Evolutionary conservation across 192 early-diverging fungal genomes (phyloP).

Genomic region (Pecoramyces ruminantium): DNA sequence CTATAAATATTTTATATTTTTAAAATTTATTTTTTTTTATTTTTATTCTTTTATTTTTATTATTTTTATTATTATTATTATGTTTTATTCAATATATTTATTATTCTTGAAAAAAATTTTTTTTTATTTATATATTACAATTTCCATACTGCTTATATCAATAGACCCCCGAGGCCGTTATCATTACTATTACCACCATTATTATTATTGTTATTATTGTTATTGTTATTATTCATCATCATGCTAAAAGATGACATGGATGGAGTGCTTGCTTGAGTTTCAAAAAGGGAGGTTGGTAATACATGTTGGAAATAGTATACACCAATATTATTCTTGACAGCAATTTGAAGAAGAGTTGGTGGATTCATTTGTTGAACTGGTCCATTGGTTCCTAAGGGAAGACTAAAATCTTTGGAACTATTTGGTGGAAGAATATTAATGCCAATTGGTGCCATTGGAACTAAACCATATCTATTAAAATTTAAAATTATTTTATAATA

Average conservation of each 20-base stretch:
- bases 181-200: neutral
- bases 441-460: conserved; percentile 14
- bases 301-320: conserved; percentile 22
- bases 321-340: conserved; percentile 29
- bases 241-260: neutral
- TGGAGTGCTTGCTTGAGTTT: neutral
- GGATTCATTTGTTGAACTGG: conserved; percentile 16
- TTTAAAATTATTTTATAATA: neutral
- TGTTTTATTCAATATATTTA: too few species aligned
- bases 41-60: too few species aligned
- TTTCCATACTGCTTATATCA: neutral
- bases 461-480: conserved; percentile 18
- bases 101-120: too few species aligned
- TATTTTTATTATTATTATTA: too few species aligned
- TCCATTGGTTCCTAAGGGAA: conserved; percentile 6
- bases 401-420: conserved; percentile 2
- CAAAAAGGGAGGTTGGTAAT: neutral
- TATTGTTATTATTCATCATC: neutral
- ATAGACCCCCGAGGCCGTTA: neutral
- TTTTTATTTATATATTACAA: too few species aligned
- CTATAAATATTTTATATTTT: too few species aligned
- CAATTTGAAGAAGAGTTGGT: conserved; percentile 26
- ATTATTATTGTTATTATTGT: neutral
- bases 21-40: too few species aligned
- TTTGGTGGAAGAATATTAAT: conserved; percentile 14